Evolutionary conservation across 495 filamentous ascomycete species (phyloP), one percentile per base, ranked within the genome.

Genomic region (Hypoxylon subgilvum): DNA sequence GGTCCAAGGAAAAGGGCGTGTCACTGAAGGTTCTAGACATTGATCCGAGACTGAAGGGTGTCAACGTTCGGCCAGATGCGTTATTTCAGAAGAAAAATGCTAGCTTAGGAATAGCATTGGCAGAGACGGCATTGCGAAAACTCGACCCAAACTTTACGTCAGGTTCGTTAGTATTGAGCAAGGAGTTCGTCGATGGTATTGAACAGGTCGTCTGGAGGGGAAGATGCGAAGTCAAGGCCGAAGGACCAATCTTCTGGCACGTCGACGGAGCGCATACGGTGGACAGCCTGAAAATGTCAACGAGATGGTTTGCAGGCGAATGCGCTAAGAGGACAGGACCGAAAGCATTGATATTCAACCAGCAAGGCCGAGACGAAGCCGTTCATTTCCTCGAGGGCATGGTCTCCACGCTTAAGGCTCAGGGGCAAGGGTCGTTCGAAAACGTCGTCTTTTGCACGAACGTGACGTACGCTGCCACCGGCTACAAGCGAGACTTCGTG

Each of bases 211-310:
- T 83, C 8, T 88, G 92, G 77, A 80, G 87, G 3, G 94, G 94
- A 9, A 81, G 94, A 34, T 97, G 91, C 69, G 91, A 98, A 56
- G 85, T 85, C 34, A 86, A 87, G 36, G 67, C 69, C 3, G 88
- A 92, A 50, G 74, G 69, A 0, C 76, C 80, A n/a, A 77, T 96
- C 0, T 74, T 80, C 16, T 97, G 93, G 94, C 89, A 89, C 67
- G 84, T 98, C 22, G 94, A 97, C 69, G 90, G 92, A 4, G 92
- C 91, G 0, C 94, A 98, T 67, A 98, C 92, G 0, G 78, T 87
- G 13, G 92, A 97, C 63, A 96, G 90, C 66, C 86, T 97, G 41
- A 82, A 86, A 52, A 78, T 88, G 62, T 88, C 89, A 1, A 87
- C 84, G 2, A 78, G 79, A 27, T 98, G 94, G 94, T 97, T 97